Base-by-base conservation (phyloP, 768 basidiomycete genomes). In the Leccinum rimulosum region DNA sequence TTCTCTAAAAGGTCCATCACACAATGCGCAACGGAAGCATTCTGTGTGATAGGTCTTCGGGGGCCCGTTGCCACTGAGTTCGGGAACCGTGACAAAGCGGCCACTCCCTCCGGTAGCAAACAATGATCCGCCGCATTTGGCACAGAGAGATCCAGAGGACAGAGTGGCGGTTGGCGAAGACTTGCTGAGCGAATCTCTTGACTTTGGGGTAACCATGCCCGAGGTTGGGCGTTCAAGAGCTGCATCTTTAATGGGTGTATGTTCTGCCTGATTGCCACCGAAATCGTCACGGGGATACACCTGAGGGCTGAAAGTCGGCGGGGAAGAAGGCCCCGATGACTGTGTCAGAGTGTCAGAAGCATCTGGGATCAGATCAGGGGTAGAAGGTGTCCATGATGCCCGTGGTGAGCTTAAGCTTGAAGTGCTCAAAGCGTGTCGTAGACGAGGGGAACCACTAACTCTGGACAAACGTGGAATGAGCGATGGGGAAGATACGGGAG, bases 11-110 rank as follows among this genome's bases (percentile, higher is more conserved):
- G 77, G 67, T 17, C 81, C 79, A 48, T 83, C 76, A 64, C 91
- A 94, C 22, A 87, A 75, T 22, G 71, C 76, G 66, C 91, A 94
- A 54, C 80, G 83, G 72, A 94, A 93, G 69, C 91, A 94, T 47
- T 84, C 80, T 3, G 82, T 78, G 63, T 94, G 91, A 65, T 89
- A 93, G 22, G 80, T 79, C 69, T 81, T 80, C n/a, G 84, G 79
- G 25, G 75, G 73, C 17, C 76, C 76, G 57, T 64, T 68, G 2
- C 72, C 64, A 36, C 68, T 72, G 53, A 74, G 71, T 57, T 81
- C 82, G 7, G 90, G 88, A 30, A 91, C 82, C 2, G 88, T 88
- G 33, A 92, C 83, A 70, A 86, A 92, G 58, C 81, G 82, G 45
- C 87, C 85, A 6, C 82, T 83, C 56, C 82, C 81, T 28, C 76